Evolutionary conservation across 106 monocot genomes (phyloP).

Genomic region (Allium fistulosum): DNA sequence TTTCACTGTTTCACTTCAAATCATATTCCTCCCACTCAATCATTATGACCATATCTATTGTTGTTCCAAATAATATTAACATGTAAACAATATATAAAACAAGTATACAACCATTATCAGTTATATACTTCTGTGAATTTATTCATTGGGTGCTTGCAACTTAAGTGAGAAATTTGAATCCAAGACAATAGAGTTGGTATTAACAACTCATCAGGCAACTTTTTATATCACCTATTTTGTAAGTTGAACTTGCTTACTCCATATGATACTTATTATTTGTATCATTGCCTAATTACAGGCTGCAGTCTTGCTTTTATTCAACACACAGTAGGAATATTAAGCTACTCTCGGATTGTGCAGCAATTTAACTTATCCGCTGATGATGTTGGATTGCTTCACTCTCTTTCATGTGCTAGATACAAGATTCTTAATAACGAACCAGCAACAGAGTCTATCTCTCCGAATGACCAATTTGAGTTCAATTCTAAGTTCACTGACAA

Average conservation of each 20-base stretch:
- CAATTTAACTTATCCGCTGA: background rate
- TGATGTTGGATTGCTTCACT: background rate
- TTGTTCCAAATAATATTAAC: too few relatives aligned
- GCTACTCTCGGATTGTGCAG: background rate
- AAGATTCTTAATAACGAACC: background rate
- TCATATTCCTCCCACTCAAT: too few relatives aligned
- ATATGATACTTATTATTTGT: too few relatives aligned
- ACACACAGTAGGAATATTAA: background rate
- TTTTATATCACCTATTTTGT: background rate
- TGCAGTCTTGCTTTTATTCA: background rate
- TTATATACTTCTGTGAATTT: too few relatives aligned
- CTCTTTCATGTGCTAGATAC: background rate
- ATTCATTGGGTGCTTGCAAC: background rate
- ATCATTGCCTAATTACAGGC: background rate
- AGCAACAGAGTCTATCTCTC: conserved; percentile 23
- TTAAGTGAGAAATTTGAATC: background rate
- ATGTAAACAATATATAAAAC: too few relatives aligned
- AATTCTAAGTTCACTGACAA: conserved; percentile 61
- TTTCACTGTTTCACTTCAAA: too few relatives aligned
- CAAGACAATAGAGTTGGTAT: background rate
- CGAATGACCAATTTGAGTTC: conserved; percentile 41
- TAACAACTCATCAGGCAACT: background rate
- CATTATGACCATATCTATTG: too few relatives aligned
- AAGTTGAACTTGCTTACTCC: too few relatives aligned
- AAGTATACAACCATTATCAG: too few relatives aligned